Base-by-base conservation (phyloP, 495 filamentous ascomycete genomes). In the Talaromyces wortmannii region DNA sequence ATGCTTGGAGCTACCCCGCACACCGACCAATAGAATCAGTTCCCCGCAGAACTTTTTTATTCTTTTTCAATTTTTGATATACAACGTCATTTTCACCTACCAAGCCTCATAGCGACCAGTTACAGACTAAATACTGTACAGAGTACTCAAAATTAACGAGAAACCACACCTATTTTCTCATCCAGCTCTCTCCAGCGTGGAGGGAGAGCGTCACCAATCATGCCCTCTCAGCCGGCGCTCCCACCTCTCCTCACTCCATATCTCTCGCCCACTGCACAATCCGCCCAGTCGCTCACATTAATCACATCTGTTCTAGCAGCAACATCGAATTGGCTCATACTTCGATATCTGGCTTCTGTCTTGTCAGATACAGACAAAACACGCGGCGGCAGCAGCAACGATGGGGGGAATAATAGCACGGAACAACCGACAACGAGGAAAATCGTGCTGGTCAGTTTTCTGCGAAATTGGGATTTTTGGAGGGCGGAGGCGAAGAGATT, bases 401-500 rank as follows among this genome's bases (percentile, higher is more conserved):
- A 50, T 36, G 44, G n/a, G n/a, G n/a, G n/a, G n/a, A n/a, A n/a
- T n/a, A n/a, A 31, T n/a, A 29, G 44, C 6, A 56, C 6, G 0
- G 15, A 46, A 33, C 43, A 40, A 3, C 36, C 32, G n/a, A 49
- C 51, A 1, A 23, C 23, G 23, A 48, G 12, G 42, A 75, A 76
- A n/a, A 83, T 97, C 4, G 70, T 96, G 13, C 71, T 96, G 0
- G 83, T 92, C 57, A 91, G 86, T 71, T 96, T 85, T 68, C 71
- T 95, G 69, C 79, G 88, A 51, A 85, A 91, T 60, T 78, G 71
- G 57, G 72, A 78, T 29, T 95, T 95, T 64, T 96, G 91, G 91
- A 83, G 68, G 48, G 75, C 83, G 4, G 77, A 78, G 45, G 78
- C 77, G 29, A 78, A 78, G 54, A 79, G 80, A 67, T 63, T 90